Base-by-base conservation (phyloP, 2,329 filamentous ascomycete species). In the Diaporthe batatas region DNA sequence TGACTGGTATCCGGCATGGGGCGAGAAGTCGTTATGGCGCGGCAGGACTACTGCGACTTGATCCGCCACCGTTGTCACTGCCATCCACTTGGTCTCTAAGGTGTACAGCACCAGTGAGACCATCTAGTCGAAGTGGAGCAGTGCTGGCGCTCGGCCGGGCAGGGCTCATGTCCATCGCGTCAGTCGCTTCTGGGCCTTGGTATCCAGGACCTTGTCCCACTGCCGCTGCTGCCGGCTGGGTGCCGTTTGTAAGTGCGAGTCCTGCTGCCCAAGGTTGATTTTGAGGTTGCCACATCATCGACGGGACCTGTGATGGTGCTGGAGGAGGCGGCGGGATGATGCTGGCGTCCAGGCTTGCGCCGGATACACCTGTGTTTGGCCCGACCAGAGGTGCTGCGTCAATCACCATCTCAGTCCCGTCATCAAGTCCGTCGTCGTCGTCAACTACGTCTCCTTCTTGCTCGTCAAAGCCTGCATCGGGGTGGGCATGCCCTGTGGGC, bases 401-500 rank as follows among this genome's bases (percentile, higher is more conserved):
- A 25, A 80, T 76, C 21, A 77, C 77, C 79, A 80, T 80, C 49
- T 80, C 79, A 18, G 72, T 76, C 4, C 76, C 77, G 70, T 80
- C 78, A 18, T 79, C 79, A 8, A 78, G 76, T 10, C 74, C 76
- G 23, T 79, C 77, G 42, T 79, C 78, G 49, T 80, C 79, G 7
- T 79, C 78, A 18, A 76, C 75, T 2, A 70, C 83, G 44, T 85
- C 84, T 23, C 74, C 73, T 44, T 79, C 79, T 11, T 74, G 74
- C 18, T 86, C 84, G 36, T 86, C 84, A 29, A 82, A 83, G 32
- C 78, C 79, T 21, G 81, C 81, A 32, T 81, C 83, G 18, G 79
- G 8, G 42, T 70, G 79, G 6, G 44, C 53, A 25, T 71, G 55
- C 36, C 49, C 44, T 23, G 62, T 14, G 10, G 65, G 57, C 7